Evolutionary conservation across 208 protist species (phyloP), one percentile per base, ranked within the genome.

Genomic region (Wallacemonas sp.): DNA sequence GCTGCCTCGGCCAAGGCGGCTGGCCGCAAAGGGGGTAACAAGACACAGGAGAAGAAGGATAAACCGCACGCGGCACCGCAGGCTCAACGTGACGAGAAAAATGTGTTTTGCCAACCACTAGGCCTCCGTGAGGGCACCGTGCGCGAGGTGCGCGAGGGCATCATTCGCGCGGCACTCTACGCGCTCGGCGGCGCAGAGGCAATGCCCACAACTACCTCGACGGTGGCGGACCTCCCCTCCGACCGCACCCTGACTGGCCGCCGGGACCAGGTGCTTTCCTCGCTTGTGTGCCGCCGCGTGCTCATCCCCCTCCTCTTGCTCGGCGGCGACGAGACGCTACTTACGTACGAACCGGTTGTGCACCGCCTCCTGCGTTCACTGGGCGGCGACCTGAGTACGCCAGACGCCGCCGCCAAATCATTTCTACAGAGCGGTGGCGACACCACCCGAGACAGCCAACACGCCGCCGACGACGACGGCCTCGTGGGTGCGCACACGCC

Each of bases 291-390:
- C 50, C 84, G 83, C 54, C 83, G 84, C 29, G 80, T 91, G 50
- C 65, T 94, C 17, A 85, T 91, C 37, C 88, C 88, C 6, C 68
- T 91, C 26, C 72, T 94, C 22, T 58, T 91, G 36, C 29, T 74
- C 24, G 52, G 68, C 45, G 71, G 73, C 48, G 63, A 71, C 29
- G 63, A 73, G 26, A 70, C 60, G 1, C 64, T 79, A 27, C 60
- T 73, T 15, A 42, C 60, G 34, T 71, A 71, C 57, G 67, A 74
- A 57, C 33, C 34, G 19, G 34, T 69, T 3, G 66, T 77, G 42
- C 71, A 78, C 34, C 53, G 57, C 22, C 53, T 77, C 32, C 66
- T 78, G 29, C 33, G 42, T 37, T 70, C 63, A 1, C 42, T 79
- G 19, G 72, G 66, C 9, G 59, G n/a, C 39, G 36, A n/a, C 22